These are phyloP conservation scores for Peziza echinospora DNA, from an alignment of 495 filamentous ascomycete species.

Conservation along the genomic window DNA sequence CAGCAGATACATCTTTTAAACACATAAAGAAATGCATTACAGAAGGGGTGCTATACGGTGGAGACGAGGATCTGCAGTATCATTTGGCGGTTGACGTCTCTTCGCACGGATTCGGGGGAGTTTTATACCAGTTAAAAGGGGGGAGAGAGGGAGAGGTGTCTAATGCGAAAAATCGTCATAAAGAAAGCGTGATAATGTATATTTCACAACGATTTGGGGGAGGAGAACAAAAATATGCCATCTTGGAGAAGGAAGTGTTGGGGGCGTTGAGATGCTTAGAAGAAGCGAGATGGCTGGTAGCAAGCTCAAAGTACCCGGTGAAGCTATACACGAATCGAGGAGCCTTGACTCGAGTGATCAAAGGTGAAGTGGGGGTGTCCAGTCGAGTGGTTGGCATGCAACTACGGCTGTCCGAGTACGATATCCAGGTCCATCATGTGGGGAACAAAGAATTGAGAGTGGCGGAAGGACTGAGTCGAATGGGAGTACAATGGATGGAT, in stretches of 20 bases:
- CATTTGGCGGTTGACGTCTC: not conserved
- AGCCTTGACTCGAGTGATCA: not conserved
- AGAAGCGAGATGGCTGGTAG: not conserved
- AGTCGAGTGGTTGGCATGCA: no score
- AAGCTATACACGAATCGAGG: not conserved
- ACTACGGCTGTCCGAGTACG: no score
- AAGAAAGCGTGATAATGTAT: not conserved
- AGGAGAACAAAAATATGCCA: not conserved
- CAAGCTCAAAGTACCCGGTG: not conserved
- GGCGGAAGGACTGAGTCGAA: no score
- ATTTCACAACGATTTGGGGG: not conserved
- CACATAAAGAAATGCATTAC: not conserved
- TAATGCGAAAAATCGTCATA: no score
- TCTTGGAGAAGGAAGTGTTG: not conserved
- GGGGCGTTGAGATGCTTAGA: not conserved
- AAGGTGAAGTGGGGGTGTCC: no score
- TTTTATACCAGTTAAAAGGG: not conserved
- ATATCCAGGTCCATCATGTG: no score
- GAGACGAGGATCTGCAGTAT: not conserved
- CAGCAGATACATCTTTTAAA: not conserved
- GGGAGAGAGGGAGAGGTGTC: not conserved
- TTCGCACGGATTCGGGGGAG: not conserved
- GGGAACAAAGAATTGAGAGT: no score
- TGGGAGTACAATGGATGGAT: no score
- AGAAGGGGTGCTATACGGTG: not conserved